Percentiles rank a stretch among this genome's conserved stretches.
Conservation (phyloP, 2,329 filamentous ascomycete species). For the Chaetomium strumarium region DNA sequence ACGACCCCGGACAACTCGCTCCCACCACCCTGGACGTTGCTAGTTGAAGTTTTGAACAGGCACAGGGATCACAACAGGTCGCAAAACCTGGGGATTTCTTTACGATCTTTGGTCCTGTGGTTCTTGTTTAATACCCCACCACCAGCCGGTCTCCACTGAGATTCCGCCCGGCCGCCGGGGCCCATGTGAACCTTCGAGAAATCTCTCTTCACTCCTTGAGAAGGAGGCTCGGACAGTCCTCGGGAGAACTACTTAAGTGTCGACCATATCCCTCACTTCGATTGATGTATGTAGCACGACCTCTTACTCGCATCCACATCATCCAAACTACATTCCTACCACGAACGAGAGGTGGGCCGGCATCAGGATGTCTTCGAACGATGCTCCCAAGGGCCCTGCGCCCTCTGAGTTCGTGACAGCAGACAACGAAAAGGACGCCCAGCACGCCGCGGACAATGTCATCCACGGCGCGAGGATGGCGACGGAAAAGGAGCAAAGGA, state of each 20-base stretch:
- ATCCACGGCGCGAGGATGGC: conserved; percentile 44
- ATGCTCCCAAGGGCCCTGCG: not conserved
- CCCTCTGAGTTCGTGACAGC: conserved; percentile 15
- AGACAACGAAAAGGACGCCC: conserved; percentile 12
- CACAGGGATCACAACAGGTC: too few species aligned
- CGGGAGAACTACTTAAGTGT: too few species aligned
- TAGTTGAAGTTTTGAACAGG: too few species aligned
- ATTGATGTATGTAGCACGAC: too few species aligned
- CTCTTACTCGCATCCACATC: too few species aligned
- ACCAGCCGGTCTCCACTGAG: not conserved
- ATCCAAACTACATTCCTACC: too few species aligned
- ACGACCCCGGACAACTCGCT: too few species aligned
- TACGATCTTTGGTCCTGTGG: too few species aligned
- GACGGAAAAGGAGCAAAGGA: conserved; percentile 58
- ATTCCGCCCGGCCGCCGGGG: conserved; percentile 6
- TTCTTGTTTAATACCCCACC: conserved; percentile 4
- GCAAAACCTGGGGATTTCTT: too few species aligned
- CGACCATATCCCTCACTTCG: too few species aligned
- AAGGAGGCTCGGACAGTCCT: not conserved
- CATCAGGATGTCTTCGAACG: conserved; percentile 12
- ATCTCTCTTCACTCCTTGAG: not conserved
- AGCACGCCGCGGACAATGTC: conserved; percentile 28
- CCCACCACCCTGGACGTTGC: too few species aligned
- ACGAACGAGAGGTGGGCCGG: too few species aligned
- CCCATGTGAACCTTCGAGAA: conserved; percentile 3